These are phyloP conservation scores for Spizellomyces sp. DNA, from an alignment of 192 early-diverging fungal genomes.

Conservation along the genomic window DNA sequence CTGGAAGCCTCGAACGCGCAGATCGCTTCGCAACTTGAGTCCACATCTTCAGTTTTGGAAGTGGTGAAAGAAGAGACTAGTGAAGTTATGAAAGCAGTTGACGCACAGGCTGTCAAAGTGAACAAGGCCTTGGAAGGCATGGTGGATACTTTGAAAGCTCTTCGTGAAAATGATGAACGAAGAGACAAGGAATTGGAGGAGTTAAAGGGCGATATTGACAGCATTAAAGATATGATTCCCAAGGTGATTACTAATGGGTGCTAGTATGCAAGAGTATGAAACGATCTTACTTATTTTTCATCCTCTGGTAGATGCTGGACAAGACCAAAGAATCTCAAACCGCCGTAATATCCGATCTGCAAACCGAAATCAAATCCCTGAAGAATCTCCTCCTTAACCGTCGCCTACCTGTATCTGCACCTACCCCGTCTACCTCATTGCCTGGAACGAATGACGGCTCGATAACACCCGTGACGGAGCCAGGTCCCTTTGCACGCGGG, in stretches of 20 bases:
- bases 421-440: slow-evolving; percentile 6
- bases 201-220: slow-evolving; percentile 76
- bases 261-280: neutral
- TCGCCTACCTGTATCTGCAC: slow-evolving; percentile 15
- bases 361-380: slow-evolving; percentile 91
- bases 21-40: slow-evolving; percentile 69
- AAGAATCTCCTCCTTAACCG: slow-evolving; percentile 89
- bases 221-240: slow-evolving; percentile 72
- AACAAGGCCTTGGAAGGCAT: slow-evolving; percentile 42
- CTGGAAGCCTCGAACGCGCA: slow-evolving; percentile 39
- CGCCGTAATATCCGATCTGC: slow-evolving; percentile 73
- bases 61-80: slow-evolving; percentile 70
- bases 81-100: slow-evolving; percentile 61
- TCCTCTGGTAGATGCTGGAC: slow-evolving; percentile 63
- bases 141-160: slow-evolving; percentile 19
- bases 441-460: neutral
- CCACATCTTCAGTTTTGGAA: slow-evolving; percentile 71
- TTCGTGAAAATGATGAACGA: slow-evolving; percentile 62
- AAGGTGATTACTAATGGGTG: slow-evolving; percentile 51
- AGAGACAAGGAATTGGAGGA: slow-evolving; percentile 69
- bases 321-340: slow-evolving; percentile 72
- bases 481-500: neutral
- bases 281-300: neutral
- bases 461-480: neutral
- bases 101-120: slow-evolving; percentile 71